phyloP scores from a whole-genome alignment of 2,329 filamentous ascomycete species.

The Paraphaeosphaeria sporulosa region DNA sequence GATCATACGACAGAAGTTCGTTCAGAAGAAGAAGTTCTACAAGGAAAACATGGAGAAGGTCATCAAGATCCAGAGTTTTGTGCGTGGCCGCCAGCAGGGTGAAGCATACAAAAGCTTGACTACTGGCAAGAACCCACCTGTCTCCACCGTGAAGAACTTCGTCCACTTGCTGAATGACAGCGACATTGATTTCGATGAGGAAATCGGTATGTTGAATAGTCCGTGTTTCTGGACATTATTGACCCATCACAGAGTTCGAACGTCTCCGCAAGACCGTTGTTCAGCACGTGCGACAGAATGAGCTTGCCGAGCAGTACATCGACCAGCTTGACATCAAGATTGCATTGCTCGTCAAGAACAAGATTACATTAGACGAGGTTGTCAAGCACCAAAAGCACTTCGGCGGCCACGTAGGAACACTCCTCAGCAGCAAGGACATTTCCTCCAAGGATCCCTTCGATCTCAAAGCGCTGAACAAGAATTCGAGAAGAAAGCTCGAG shows the following conservation, averaged over 20 bases:
- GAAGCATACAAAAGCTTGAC: conserved; percentile 98
- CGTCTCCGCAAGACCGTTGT: conserved; percentile 93
- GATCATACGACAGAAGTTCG: conserved; percentile 76
- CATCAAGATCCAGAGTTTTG: conserved; percentile 97
- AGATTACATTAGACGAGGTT: conserved; percentile 97
- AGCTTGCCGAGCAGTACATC: conserved; percentile 96
- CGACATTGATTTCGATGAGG: conserved; percentile 98
- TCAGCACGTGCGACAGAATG: conserved; percentile 95
- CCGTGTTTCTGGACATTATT: conserved; percentile 16
- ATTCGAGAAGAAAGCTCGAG: conserved; percentile 91
- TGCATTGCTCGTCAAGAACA: conserved; percentile 97
- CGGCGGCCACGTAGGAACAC: conserved; percentile 83
- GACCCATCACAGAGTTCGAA: conserved; percentile 74
- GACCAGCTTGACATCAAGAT: conserved; percentile 99
- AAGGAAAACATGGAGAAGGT: conserved; percentile 98
- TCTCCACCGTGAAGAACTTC: conserved; percentile 97
- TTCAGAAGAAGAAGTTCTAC: conserved; percentile 87
- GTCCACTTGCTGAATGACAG: conserved; percentile 97
- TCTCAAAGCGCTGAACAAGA: conserved; percentile 96
- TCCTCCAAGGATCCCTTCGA: conserved; percentile 92
- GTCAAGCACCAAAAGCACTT: conserved; percentile 97
- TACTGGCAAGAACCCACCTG: conserved; percentile 93
- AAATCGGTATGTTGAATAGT: conserved; percentile 66
- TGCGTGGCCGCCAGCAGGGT: conserved; percentile 92
- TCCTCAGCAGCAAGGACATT: conserved; percentile 88